Conservation (phyloP, 495 filamentous ascomycete genomes). For the Podospora pseudocomata region DNA sequence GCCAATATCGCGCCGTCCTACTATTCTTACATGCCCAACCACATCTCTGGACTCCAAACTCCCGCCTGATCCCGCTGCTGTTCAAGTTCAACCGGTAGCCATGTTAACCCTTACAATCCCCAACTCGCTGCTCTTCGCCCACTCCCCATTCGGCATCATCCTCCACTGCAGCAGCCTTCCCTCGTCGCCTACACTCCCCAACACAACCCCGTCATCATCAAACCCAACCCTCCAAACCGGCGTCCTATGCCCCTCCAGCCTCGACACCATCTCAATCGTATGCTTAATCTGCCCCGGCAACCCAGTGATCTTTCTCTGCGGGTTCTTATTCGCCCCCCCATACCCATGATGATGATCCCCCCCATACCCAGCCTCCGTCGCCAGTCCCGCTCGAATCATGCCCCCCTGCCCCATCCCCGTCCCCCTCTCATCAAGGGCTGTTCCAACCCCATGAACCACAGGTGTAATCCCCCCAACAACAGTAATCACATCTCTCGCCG, state of each 20-base stretch:
- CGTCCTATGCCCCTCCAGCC: constrained; percentile 50
- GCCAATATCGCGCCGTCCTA: too few relatives aligned
- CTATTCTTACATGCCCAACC: not conserved
- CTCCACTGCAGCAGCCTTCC: constrained; percentile 57
- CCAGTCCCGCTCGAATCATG: not conserved
- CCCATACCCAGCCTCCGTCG: not conserved
- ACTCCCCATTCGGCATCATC: constrained; percentile 49
- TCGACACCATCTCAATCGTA: constrained; percentile 47
- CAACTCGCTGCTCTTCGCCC: constrained; percentile 54
- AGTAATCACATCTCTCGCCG: constrained; percentile 8
- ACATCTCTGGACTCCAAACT: not conserved
- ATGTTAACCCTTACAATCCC: constrained; percentile 50
- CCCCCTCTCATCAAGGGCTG: not conserved
- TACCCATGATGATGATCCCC: not conserved
- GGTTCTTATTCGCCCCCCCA: not conserved
- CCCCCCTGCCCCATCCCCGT: not conserved
- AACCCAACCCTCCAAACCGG: constrained; percentile 61
- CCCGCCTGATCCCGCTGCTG: too few relatives aligned
- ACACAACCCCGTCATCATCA: constrained; percentile 57
- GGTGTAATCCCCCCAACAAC: not conserved
- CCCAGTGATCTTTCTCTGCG: constrained; percentile 32
- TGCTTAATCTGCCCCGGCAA: constrained; percentile 46
- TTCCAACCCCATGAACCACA: not conserved
- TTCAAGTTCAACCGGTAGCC: constrained; percentile 32
- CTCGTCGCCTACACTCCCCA: constrained; percentile 59